phyloP scores from a whole-genome alignment of 202 grass and related monocot genomes.

The Bolboschoenoplectus hybrid region DNA sequence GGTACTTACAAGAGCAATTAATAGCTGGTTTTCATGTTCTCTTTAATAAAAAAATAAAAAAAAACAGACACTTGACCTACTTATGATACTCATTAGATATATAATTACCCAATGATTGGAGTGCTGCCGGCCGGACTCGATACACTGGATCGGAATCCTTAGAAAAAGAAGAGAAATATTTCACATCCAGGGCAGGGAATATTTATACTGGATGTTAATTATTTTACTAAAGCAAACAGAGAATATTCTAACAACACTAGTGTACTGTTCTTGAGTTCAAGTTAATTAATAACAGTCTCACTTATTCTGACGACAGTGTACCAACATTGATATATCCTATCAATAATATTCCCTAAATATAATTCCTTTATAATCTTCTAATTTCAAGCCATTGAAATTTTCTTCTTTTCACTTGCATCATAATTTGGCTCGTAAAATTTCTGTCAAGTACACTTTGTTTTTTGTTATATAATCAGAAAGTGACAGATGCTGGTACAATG shows the following conservation, averaged over 20 bases:
- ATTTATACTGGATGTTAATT: neutral
- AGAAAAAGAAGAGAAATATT: too few relatives aligned
- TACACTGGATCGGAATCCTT: too few relatives aligned
- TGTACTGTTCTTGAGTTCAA: neutral
- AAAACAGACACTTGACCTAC: neutral
- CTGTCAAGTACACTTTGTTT: neutral
- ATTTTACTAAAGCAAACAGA: neutral
- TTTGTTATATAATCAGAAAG: neutral
- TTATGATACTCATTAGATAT: neutral
- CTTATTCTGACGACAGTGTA: neutral
- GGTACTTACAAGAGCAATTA: neutral
- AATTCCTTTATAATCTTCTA: neutral
- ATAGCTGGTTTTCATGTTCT: conserved; percentile 12
- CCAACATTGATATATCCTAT: neutral
- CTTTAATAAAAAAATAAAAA: neutral
- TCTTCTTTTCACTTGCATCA: neutral
- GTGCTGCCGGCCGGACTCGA: too few relatives aligned
- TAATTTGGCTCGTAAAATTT: neutral
- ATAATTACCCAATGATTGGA: conserved; percentile 30
- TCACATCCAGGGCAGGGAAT: too few relatives aligned
- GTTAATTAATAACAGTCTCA: neutral
- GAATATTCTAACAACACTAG: conserved; percentile 8
- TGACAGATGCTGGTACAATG: neutral
- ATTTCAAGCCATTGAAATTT: neutral
- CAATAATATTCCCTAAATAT: neutral